A percentile compares a stretch with the other conserved stretches of the same genome.
Conservation (phyloP, 805 yeast species). For the Candida ascalaphidarum region DNA sequence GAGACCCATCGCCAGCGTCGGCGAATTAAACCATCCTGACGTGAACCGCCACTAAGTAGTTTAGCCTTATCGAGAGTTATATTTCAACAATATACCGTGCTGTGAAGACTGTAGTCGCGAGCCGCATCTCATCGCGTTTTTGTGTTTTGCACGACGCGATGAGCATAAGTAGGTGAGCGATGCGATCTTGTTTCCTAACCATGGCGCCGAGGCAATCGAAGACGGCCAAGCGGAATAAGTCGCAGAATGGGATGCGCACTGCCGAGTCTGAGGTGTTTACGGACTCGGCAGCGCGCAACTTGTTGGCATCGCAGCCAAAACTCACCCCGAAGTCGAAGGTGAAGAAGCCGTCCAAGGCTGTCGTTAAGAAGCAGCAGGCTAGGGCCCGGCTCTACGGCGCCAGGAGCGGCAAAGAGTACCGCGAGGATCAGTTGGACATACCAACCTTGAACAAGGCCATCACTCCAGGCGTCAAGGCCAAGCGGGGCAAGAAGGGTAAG, state of each 20-base stretch:
- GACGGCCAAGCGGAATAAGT: constrained; percentile 46
- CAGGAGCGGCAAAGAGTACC: constrained; percentile 45
- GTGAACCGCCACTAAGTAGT: no score
- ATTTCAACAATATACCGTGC: no score
- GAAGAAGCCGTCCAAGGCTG: constrained; percentile 39
- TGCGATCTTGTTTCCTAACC: no score
- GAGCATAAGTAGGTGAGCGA: no score
- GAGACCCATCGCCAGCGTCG: constrained; percentile 45
- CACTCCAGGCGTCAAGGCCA: constrained; percentile 71
- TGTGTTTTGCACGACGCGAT: no score
- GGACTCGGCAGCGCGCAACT: constrained; percentile 64
- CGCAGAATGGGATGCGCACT: constrained; percentile 45
- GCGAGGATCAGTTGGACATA: constrained; percentile 71
- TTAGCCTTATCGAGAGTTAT: no score
- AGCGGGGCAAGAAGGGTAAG: constrained; percentile 83
- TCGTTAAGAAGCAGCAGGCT: constrained; percentile 60
- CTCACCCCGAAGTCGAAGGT: constrained; percentile 51
- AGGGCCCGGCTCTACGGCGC: constrained; percentile 61
- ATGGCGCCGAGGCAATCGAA: constrained; percentile 58
- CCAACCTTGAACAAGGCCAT: constrained; percentile 79
- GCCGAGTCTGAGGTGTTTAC: constrained; percentile 59
- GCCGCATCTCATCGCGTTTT: no score
- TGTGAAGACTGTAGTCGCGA: no score
- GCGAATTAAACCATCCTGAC: constrained; percentile 24
- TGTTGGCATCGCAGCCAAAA: constrained; percentile 50